Base-by-base conservation (phyloP, 768 basidiomycete genomes). In the Hygrocybe punicea region DNA sequence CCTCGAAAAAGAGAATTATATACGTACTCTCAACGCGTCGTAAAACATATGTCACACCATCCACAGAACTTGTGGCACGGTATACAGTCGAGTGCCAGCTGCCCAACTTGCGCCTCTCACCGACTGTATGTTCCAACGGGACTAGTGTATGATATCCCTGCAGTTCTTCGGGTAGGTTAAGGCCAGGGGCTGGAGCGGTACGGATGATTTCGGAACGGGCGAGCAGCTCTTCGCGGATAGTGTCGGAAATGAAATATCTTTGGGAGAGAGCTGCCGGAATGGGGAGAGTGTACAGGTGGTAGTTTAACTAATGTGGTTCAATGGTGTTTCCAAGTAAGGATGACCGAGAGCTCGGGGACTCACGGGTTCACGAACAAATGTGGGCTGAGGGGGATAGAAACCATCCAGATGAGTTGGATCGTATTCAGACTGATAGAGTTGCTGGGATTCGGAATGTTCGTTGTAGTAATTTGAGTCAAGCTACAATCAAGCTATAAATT, bases 71-170 rank as follows among this genome's bases (percentile, higher is more conserved):
- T 37, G 82, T 83, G 0, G 93, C 97, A 35, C 89, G 84, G 66
- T 97, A 98, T 5, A 93, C 84, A 1, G 83, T 85, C 1, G 89
- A 89, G 60, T 85, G 83, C 85, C 91, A 94, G 61, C 84, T 91
- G n/a, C 85, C 86, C 44, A 92, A 82, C 64, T 89, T 89, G 62
- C 89, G 82, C 36, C 88, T 78, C 19, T 90, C 89, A 2, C 71
- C 62, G 11, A 62, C 64, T 19, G 72, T 71, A 29, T 75, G 73
- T 67, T 95, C 93, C 3, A 98, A 79, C 0, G 91, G 91, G 7
- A 87, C 80, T 14, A 98, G 80, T 0, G 87, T 84, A 69, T 97
- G 92, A 65, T 98, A 99, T 2, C 91, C 90, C 65, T 93, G 90
- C 1, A 98, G 72, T 59, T 96, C 92, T 16, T 91, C 86, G 0